These are phyloP conservation scores for Botryotinia globosa DNA, from an alignment of 2,329 filamentous ascomycete species.

Conservation along the genomic window DNA sequence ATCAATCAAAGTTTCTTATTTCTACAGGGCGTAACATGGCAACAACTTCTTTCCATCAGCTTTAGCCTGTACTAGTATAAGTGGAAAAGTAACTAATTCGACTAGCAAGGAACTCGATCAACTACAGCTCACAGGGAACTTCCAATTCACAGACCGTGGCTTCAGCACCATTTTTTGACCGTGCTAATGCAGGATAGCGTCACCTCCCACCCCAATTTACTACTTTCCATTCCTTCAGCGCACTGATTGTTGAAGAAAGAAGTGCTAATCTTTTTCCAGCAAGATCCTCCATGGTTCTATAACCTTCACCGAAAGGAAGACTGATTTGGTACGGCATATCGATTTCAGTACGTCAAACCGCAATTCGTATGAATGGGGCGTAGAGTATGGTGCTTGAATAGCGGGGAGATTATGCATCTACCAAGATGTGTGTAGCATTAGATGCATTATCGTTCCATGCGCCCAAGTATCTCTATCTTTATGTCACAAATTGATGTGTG, in stretches of 20 bases:
- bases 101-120: constrained; percentile 15
- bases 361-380: not conserved
- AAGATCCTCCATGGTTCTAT: not conserved
- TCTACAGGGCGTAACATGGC: constrained; percentile 19
- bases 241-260: constrained; percentile 3
- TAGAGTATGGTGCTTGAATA: not conserved
- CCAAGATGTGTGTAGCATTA: constrained; percentile 6
- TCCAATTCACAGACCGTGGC: not conserved
- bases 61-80: constrained; percentile 6
- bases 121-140: not conserved
- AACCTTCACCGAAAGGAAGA: not conserved
- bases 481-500: constrained; percentile 3
- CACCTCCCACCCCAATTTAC: constrained; percentile 4
- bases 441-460: constrained; percentile 19
- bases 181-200: constrained; percentile 17
- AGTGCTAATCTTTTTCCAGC: not conserved
- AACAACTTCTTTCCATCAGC: constrained; percentile 10
- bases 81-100: not conserved
- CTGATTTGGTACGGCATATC: not conserved
- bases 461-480: not conserved
- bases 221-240: constrained; percentile 6
- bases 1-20: constrained; percentile 19
- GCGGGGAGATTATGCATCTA: constrained; percentile 15
- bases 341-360: not conserved
- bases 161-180: constrained; percentile 1